A percentile compares a stretch with the other conserved stretches of the same genome.
Conservation (phyloP, 331 rosid species). For the Rhamnella rubrinervis region DNA sequence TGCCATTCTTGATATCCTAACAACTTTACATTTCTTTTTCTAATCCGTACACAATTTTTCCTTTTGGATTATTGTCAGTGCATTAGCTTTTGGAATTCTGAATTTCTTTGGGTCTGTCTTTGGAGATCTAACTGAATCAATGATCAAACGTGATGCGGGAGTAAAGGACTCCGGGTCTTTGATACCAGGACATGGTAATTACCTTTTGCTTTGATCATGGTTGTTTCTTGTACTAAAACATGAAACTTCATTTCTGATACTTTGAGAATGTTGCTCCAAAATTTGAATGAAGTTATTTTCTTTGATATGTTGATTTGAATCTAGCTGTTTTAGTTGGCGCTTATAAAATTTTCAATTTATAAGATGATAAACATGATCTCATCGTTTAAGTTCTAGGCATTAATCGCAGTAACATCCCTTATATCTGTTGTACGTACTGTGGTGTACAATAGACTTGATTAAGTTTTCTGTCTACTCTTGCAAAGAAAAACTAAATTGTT, state of each 20-base stretch:
- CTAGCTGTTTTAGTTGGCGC: too few relatives aligned
- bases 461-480: too few relatives aligned
- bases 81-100: constrained; percentile 78
- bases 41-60: background rate
- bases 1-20: background rate
- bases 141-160: constrained; percentile 97
- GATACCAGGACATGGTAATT: constrained; percentile 96
- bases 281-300: too few relatives aligned
- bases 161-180: constrained; percentile 94
- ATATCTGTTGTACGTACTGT: too few relatives aligned
- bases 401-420: too few relatives aligned
- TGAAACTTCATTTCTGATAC: background rate
- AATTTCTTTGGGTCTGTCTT: constrained; percentile 79
- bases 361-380: too few relatives aligned
- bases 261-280: background rate
- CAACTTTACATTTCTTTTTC: background rate
- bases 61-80: constrained; percentile 40
- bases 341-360: too few relatives aligned
- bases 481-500: too few relatives aligned
- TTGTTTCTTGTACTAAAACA: constrained; percentile 1
- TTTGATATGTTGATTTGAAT: too few relatives aligned
- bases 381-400: too few relatives aligned
- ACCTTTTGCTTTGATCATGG: constrained; percentile 18
- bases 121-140: constrained; percentile 97
- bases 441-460: too few relatives aligned